A percentile compares a stretch with the other conserved stretches of the same genome.
Conservation (phyloP, 352 stramenopile genomes). For the Pythium myriotylum region DNA sequence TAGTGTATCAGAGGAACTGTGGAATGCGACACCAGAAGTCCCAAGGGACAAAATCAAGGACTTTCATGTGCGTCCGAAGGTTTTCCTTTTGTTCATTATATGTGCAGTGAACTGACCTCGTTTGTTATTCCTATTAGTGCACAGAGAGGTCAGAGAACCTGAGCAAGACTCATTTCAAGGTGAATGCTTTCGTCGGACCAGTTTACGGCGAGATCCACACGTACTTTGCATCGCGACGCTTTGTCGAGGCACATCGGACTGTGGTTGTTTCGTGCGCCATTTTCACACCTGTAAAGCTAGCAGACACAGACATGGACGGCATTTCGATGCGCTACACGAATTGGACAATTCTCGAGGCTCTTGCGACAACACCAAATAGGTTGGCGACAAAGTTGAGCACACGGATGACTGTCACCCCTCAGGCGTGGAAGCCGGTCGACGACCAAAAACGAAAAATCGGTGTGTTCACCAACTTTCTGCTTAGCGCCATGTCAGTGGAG, state of each 20-base stretch:
- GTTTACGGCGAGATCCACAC: background rate
- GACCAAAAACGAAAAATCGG: constrained; percentile 13
- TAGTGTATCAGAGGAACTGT: background rate
- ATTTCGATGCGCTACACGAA: constrained; percentile 13
- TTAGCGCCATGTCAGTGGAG: constrained; percentile 4
- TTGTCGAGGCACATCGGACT: background rate
- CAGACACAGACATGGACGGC: constrained; percentile 10
- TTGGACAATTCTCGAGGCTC: constrained; percentile 5
- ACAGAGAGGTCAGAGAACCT: background rate
- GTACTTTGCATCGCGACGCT: background rate
- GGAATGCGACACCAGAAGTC: constrained; percentile 1
- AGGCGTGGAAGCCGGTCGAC: background rate
- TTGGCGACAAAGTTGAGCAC: background rate
- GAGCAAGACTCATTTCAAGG: background rate
- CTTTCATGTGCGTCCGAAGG: background rate
- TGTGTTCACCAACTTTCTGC: constrained; percentile 23
- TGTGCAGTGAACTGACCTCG: background rate
- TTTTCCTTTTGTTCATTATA: background rate
- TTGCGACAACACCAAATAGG: background rate
- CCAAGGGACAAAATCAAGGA: background rate
- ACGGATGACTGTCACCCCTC: constrained; percentile 1
- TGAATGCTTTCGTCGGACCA: background rate
- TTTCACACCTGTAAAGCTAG: background rate
- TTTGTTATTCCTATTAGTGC: background rate
- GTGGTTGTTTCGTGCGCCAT: background rate